Evolutionary conservation across 305 asterid species (phyloP), one percentile per base, ranked within the genome.

Genomic region (Solanum hybrid): DNA sequence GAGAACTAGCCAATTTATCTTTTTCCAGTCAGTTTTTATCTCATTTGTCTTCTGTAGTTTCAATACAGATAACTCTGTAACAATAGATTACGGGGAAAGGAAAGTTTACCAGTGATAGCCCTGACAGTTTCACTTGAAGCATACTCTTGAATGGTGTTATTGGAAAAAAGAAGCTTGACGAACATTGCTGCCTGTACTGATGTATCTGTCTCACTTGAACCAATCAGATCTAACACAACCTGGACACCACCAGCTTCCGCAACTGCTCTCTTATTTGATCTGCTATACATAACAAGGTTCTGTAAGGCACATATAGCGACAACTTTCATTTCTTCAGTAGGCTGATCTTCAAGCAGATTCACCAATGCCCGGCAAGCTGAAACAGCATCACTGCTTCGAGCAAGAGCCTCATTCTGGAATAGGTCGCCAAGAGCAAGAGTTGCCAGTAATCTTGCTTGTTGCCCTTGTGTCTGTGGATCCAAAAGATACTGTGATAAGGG

Each of bases 241-340:
- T 98, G 99, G 88, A 98, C 99, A 18, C 99, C 99, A 89, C 99
- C 99, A 79, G 99, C 99, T 96, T 98, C 99, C 20, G 99, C 99
- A 92, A 98, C 99, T 3, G 99, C 99, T 93, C 99, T 94, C 93
- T 95, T 97, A 91, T 98, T 98, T 67, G 96, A 98, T 90, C 99
- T 92, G 92, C 99, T 97, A 94, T 98, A 94, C 99, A 97, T 97
- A 64, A 97, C 99, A 86, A 98, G 98, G 92, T 98, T 98, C 96
- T 98, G 99, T 89, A 98, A 91, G 84, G 99, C 96, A 91, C 99
- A 98, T 91, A 98, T 95, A 85, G 99, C 98, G 10, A 98, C 99
- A 14, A 98, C 99, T 93, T 98, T 98, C 99, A 97, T 98, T 93
- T 97, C 99, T 94, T 98, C 99, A 8, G 99, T 96, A 81, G 99